phyloP scores from a whole-genome alignment of 2,329 filamentous ascomycete species.

The Cladosporium colombiae region DNA sequence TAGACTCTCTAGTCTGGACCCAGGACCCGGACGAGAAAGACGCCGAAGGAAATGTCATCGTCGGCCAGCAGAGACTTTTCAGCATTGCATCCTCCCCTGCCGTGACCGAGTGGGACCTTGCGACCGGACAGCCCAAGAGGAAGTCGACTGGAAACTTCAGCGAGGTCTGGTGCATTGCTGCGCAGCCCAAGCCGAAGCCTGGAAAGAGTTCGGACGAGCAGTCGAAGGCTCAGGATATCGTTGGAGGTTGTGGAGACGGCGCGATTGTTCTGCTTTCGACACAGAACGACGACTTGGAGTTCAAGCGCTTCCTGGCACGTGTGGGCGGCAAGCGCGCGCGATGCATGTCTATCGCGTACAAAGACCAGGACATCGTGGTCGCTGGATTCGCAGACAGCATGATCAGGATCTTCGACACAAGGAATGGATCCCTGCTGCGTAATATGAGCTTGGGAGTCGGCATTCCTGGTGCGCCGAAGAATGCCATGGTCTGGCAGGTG shows the following conservation, averaged over 20 bases:
- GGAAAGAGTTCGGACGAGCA: conserved; percentile 31
- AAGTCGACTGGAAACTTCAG: conserved; percentile 91
- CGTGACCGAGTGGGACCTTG: conserved; percentile 93
- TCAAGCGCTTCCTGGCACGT: conserved; percentile 72
- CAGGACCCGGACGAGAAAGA: conserved; percentile 76
- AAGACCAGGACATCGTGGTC: conserved; percentile 77
- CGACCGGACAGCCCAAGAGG: conserved; percentile 72
- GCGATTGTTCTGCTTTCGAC: conserved; percentile 85
- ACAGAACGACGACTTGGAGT: conserved; percentile 78
- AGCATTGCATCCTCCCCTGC: conserved; percentile 93
- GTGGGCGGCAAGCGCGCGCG: conserved; percentile 81
- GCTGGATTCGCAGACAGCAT: conserved; percentile 95
- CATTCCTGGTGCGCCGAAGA: conserved; percentile 72
- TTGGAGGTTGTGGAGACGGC: conserved; percentile 88
- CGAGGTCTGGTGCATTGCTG: conserved; percentile 94
- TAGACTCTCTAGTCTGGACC: conserved; percentile 90
- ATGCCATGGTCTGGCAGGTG: conserved; percentile 90
- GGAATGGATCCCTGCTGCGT: conserved; percentile 72
- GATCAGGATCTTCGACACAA: conserved; percentile 87
- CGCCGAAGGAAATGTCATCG: conserved; percentile 59
- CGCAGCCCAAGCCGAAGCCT: conserved; percentile 65
- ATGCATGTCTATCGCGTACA: conserved; percentile 88
- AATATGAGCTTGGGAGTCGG: conserved; percentile 86
- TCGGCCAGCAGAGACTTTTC: conserved; percentile 82
- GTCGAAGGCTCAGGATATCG: conserved; percentile 59